A percentile compares a stretch with the other conserved stretches of the same genome.
Evolutionary conservation across 306 rosid genomes (phyloP).

Genomic region (Castanea sativa): DNA sequence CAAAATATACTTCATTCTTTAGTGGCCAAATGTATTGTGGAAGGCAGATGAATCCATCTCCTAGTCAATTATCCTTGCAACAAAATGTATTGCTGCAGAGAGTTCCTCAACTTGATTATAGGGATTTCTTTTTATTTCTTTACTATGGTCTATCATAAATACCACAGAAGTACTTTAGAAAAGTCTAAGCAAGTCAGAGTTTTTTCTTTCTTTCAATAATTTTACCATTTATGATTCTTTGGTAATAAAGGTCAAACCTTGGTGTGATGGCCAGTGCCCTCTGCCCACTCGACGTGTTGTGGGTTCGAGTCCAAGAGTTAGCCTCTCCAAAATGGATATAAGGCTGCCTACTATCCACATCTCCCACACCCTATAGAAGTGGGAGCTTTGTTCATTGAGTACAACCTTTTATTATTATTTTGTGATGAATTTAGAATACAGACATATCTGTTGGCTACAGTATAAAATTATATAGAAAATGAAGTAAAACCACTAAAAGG

Average conservation of each 20-base stretch:
- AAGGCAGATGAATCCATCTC: neutral
- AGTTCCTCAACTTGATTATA: neutral
- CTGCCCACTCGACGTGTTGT: no score
- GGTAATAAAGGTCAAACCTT: no score
- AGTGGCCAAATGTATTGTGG: neutral
- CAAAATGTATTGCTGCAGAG: neutral
- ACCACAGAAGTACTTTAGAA: neutral
- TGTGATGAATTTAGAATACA: neutral
- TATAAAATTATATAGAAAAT: constrained; percentile 17
- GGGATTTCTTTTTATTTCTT: neutral
- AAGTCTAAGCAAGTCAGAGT: neutral
- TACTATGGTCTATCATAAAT: neutral
- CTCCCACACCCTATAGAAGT: no score
- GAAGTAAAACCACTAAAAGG: neutral
- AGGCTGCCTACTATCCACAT: no score
- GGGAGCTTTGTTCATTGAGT: no score
- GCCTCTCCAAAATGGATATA: no score
- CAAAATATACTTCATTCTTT: neutral
- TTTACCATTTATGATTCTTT: neutral
- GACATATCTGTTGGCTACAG: neutral
- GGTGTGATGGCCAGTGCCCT: no score
- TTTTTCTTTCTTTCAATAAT: neutral
- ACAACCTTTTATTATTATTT: neutral
- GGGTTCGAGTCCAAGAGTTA: no score
- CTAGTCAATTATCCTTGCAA: neutral